Base-by-base conservation (phyloP, 805 yeast genomes). In the Candida nitratophila region DNA sequence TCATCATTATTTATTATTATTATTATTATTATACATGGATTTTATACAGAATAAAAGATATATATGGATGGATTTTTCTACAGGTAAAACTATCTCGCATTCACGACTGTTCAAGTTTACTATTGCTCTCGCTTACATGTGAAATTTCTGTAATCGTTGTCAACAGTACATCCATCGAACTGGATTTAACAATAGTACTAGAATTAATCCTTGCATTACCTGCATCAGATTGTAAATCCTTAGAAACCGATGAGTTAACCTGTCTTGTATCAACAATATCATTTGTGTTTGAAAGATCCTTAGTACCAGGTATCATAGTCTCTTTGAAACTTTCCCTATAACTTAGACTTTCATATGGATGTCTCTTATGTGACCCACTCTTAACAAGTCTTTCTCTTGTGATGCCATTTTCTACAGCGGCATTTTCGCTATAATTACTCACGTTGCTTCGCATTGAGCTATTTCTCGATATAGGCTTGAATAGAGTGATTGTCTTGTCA, bases 401-500 rank as follows among this genome's bases (percentile, higher is more conserved):
- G 17, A 4, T 8, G 11, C 7, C 10, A 19, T 7, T 17, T 7
- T 16, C 19, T 14, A 11, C 15, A 34, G 14, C 6, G 3, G 6
- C 10, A 34, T 6, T 17, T n/a, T 34, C 37, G 20, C 37, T 32
- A 20, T 11, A 32, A 11, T 17, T 32, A 32, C 35, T 34, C 3
- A 7, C 21, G 20, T 34, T 34, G 15, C 37, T 34, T 34, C 37
- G 6, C 15, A 34, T 34, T 5, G 37, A 34, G 6, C n/a, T 16
- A 12, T 17, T 19, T 19, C 37, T 17, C 4, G 54, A 45, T 0
- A 51, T 43, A 12, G 60, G 53, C 8, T 50, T 51, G 49, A 53
- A 64, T 22, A 64, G 44, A 2, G 66, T 64, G 40, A 61, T 60
- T 10, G 68, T 64, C 35, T 53, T 53, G 30, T 58, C 53, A 16